These are phyloP conservation scores for Pyricularia sp. DNA, from an alignment of 2,329 filamentous ascomycete species.

Conservation along the genomic window DNA sequence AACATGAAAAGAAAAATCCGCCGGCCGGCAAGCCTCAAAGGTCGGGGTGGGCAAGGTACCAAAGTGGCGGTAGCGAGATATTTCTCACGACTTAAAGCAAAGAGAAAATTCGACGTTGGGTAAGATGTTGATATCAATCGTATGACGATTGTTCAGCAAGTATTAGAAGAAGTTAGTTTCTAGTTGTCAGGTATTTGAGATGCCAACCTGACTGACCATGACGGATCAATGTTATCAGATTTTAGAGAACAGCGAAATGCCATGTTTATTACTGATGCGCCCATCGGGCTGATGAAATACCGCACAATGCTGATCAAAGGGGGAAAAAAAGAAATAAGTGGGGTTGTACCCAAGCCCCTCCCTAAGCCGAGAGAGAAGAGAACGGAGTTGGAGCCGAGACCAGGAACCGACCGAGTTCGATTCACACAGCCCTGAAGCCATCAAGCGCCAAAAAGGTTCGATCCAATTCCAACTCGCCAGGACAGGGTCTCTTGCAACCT, in stretches of 20 bases:
- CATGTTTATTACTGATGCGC: neutral
- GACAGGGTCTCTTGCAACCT: neutral
- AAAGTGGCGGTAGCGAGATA: neutral
- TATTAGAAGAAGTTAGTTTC: neutral
- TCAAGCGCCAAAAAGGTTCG: neutral
- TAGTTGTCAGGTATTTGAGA: neutral
- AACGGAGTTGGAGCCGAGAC: neutral
- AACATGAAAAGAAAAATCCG: neutral
- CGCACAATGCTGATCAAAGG: neutral
- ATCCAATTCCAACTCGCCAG: too few species aligned
- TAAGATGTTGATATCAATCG: neutral
- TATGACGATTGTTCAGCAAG: neutral
- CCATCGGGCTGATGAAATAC: neutral
- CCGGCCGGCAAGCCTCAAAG: neutral
- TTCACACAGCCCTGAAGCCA: neutral
- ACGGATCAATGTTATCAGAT: neutral
- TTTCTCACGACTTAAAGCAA: neutral
- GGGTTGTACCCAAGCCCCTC: neutral
- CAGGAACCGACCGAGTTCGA: neutral
- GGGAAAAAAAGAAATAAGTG: neutral
- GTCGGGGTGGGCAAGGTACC: neutral
- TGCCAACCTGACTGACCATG: neutral
- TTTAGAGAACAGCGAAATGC: neutral
- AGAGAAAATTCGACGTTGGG: neutral
- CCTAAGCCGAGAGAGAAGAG: neutral